Conservation (phyloP, 148 eudicot species). For the Cornus florida region DNA sequence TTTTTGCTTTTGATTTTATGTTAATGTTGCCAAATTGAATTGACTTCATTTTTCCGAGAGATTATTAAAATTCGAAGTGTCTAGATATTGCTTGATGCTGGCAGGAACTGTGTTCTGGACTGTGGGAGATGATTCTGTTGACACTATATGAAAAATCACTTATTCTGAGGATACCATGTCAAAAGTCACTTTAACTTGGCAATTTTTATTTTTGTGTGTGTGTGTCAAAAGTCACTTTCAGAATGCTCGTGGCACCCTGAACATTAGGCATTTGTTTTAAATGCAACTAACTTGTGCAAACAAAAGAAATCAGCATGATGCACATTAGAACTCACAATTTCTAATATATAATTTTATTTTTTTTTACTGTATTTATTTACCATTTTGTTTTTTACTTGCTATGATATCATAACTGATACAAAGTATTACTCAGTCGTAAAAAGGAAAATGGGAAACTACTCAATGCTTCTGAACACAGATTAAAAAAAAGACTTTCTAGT, state of each 20-base stretch:
- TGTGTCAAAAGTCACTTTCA: background rate
- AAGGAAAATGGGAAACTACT: background rate
- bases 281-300: too few relatives aligned
- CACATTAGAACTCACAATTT: background rate
- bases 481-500: background rate
- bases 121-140: background rate
- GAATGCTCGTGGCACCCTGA: background rate
- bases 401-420: background rate
- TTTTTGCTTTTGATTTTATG: background rate
- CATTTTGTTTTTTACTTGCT: background rate
- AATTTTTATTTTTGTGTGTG: too few relatives aligned
- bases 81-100: background rate
- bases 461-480: too few relatives aligned
- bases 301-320: background rate
- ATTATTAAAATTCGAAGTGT: too few relatives aligned
- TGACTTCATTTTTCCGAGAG: background rate
- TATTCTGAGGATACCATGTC: too few relatives aligned
- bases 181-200: too few relatives aligned
- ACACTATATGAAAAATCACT: background rate
- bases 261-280: background rate
- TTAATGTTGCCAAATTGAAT: background rate
- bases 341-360: too few relatives aligned
- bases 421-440: too few relatives aligned
- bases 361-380: too few relatives aligned
- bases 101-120: too few relatives aligned